Evolutionary conservation across 306 rosid species (phyloP), one percentile per base, ranked within the genome.

Genomic region (Adenanthera pavonina): DNA sequence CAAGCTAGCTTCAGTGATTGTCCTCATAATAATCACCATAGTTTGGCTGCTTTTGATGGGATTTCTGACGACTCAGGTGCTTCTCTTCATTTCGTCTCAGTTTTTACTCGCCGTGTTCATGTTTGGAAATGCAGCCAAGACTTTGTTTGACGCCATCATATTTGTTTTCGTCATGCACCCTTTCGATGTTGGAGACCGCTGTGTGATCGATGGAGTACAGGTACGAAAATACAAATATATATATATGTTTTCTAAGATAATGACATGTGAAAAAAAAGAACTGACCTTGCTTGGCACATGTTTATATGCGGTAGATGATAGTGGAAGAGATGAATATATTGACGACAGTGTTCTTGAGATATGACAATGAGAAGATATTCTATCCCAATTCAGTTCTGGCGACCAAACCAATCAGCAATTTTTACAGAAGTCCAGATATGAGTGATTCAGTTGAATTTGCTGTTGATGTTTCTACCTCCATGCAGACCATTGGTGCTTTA

Each of bases 301-400:
- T 83, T 76, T 38, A 44, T 51, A 62, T 73, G 79, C 83, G 48
- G 35, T 89, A 95, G 98, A 79, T 95, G 96, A 43, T 85, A 64
- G 99, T 93, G 49, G 99, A 93, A 87, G 97, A 93, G 92, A 92
- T 93, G 99, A 93, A 90, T 84, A 90, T 95, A 77, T 62, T 95
- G 84, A 86, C 94, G 10, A 93, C 96, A 36, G 79, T 93, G 67
- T 93, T 95, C 85, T 82, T 95, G 88, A 88, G 84, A 84, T 86
- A 76, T 41, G 98, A 95, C 89, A 93, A 92, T 25, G 98, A 93
- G 86, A 95, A 92, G 84, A 89, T 93, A 52, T 88, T 78, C 86
- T 95, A 93, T 81, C 99, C 99, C 7, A 95, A 95, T 75, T 87
- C 97, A 53, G 91, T 90, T 78, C 86, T 95, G n/a, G 80, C 94